phyloP scores from a whole-genome alignment of 2,329 filamentous ascomycete species.

The Epichloe glyceriae region DNA sequence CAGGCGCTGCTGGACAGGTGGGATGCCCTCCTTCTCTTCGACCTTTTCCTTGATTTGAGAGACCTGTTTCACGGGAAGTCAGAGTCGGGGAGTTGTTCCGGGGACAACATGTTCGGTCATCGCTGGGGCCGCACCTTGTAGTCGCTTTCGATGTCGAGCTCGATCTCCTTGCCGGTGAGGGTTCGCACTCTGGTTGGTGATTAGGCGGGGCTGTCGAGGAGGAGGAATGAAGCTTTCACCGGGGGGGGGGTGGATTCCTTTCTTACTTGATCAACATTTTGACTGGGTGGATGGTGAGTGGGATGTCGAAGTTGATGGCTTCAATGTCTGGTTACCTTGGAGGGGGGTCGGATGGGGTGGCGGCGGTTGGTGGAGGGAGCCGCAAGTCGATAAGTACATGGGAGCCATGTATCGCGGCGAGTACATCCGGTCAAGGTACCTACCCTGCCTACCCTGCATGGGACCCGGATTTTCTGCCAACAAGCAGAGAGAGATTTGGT shows the following conservation, averaged over 20 bases:
- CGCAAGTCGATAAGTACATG: no score
- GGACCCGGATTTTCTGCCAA: no score
- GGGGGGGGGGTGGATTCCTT: background rate
- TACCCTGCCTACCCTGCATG: no score
- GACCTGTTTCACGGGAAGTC: slow-evolving; percentile 41
- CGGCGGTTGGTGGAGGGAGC: background rate
- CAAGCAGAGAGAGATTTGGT: no score
- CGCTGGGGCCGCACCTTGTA: slow-evolving; percentile 56
- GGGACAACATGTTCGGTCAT: background rate
- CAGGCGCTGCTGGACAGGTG: slow-evolving; percentile 87
- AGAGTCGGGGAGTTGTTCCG: background rate
- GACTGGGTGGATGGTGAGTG: slow-evolving; percentile 4
- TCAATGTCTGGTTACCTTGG: background rate
- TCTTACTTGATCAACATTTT: slow-evolving; percentile 39
- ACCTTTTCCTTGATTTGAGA: slow-evolving; percentile 97
- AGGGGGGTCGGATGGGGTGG: background rate
- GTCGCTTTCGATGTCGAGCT: slow-evolving; percentile 88
- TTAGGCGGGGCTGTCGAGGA: background rate
- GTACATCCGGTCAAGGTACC: no score
- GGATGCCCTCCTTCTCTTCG: slow-evolving; percentile 97
- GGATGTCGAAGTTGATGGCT: background rate
- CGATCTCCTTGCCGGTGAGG: slow-evolving; percentile 96
- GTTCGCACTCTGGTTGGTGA: slow-evolving; percentile 65
- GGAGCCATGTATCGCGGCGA: no score
- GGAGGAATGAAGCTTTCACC: background rate